A percentile compares a stretch with the other conserved stretches of the same genome.
phyloP scores from a whole-genome alignment of 2,329 filamentous ascomycete species.

The Nigrospora osmanthi region DNA sequence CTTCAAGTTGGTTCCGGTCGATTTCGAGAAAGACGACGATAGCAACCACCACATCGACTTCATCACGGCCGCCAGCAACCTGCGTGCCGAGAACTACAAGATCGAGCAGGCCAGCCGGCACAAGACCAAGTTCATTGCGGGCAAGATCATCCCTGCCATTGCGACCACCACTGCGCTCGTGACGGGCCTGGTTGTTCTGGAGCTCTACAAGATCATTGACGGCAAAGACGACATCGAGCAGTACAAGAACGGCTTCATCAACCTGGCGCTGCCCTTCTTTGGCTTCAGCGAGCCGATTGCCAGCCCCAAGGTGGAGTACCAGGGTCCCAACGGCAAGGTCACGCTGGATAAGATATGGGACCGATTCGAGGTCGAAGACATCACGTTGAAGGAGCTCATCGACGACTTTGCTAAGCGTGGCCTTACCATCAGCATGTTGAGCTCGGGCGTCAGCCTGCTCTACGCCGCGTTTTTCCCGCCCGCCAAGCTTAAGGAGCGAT shows the following conservation, averaged over 20 bases:
- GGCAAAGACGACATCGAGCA: conserved; percentile 95
- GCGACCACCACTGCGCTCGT: conserved; percentile 95
- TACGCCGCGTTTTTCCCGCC: conserved; percentile 90
- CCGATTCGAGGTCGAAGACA: conserved; percentile 82
- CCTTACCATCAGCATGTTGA: conserved; percentile 82
- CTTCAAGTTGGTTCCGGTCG: conserved; percentile 84
- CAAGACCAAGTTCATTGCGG: conserved; percentile 99
- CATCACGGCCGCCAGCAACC: conserved; percentile 93
- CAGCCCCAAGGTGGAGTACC: conserved; percentile 87
- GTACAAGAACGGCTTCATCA: conserved; percentile 99
- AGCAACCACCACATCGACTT: conserved; percentile 98
- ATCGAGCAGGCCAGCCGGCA: conserved; percentile 87
- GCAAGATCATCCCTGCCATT: conserved; percentile 98
- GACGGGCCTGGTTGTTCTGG: conserved; percentile 84
- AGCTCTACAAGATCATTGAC: conserved; percentile 94
- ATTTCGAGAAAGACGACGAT: conserved; percentile 99
- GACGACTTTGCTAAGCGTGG: conserved; percentile 76
- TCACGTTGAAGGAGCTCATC: conserved; percentile 78
- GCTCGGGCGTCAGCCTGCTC: conserved; percentile 90
- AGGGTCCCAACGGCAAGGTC: conserved; percentile 70
- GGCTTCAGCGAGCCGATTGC: conserved; percentile 96
- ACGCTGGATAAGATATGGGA: conserved; percentile 96
- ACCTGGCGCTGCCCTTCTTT: conserved; percentile 93
- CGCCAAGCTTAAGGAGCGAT: conserved; percentile 70
- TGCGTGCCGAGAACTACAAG: conserved; percentile 96